Percentiles rank a stretch among this genome's conserved stretches.
Evolutionary conservation across 495 filamentous ascomycete genomes (phyloP).

Genomic region (Lophium mytilinum): DNA sequence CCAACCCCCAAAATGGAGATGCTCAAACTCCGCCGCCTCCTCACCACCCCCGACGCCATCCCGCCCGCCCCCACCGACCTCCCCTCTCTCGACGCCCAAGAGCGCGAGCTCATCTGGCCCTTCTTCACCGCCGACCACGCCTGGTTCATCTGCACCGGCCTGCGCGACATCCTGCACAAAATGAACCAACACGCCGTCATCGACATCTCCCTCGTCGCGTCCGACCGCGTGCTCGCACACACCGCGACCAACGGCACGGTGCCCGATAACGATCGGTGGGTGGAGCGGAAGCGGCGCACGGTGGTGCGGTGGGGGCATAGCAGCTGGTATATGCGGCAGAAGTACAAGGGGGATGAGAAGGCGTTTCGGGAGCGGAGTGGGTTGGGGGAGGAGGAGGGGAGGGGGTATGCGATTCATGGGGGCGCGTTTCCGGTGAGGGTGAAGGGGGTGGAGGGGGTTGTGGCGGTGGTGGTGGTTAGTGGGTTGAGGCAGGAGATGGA

Average conservation of each 20-base stretch:
- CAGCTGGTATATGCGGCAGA: constrained; percentile 58
- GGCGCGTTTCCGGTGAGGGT: constrained; percentile 66
- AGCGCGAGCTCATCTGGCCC: constrained; percentile 48
- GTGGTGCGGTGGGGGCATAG: constrained; percentile 62
- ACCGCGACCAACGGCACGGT: constrained; percentile 46
- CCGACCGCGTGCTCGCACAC: constrained; percentile 55
- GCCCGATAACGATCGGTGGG: constrained; percentile 42
- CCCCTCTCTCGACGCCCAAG: constrained; percentile 42
- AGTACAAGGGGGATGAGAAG: constrained; percentile 50
- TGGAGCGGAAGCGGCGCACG: constrained; percentile 53
- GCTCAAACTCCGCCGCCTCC: background rate
- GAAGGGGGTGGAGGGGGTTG: constrained; percentile 58
- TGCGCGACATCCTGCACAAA: constrained; percentile 52
- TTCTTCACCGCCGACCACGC: constrained; percentile 60
- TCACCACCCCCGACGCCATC: constrained; percentile 9
- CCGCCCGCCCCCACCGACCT: constrained; percentile 21
- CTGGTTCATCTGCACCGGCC: constrained; percentile 55
- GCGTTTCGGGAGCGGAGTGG: constrained; percentile 51
- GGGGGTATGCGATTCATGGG: constrained; percentile 66
- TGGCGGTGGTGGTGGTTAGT: constrained; percentile 66
- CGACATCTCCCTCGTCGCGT: constrained; percentile 54
- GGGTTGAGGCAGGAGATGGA: constrained; percentile 72
- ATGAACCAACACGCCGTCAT: constrained; percentile 53
- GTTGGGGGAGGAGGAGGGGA: constrained; percentile 41
- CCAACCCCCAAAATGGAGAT: too few relatives aligned